Evolutionary conservation across 2,329 filamentous ascomycete genomes (phyloP).

Genomic region (Alternaria sp.): DNA sequence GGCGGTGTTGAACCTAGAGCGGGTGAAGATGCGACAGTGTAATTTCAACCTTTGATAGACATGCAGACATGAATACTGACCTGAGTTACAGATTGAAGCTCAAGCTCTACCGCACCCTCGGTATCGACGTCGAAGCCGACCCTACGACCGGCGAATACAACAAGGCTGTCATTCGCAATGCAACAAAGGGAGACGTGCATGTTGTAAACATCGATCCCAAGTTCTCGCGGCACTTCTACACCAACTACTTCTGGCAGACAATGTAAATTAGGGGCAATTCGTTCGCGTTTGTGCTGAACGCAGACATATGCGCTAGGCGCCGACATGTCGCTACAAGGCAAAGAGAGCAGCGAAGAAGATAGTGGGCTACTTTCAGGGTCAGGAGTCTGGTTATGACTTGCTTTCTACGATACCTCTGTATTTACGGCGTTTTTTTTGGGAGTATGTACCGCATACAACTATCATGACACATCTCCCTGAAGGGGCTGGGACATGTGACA

Average conservation of each 20-base stretch:
- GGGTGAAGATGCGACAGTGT: constrained; percentile 60
- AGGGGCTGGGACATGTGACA: too few species aligned
- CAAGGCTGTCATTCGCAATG: constrained; percentile 85
- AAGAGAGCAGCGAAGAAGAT: background rate
- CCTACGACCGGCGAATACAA: constrained; percentile 77
- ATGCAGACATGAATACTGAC: background rate
- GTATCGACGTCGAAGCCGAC: constrained; percentile 88
- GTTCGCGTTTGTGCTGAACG: background rate
- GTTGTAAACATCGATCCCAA: constrained; percentile 94
- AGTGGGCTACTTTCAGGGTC: too few species aligned
- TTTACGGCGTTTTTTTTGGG: constrained; percentile 6
- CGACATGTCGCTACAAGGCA: background rate
- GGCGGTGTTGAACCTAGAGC: constrained; percentile 66
- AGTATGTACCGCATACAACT: background rate
- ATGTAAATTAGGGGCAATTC: constrained; percentile 59
- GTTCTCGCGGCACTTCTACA: constrained; percentile 90
- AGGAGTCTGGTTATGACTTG: constrained; percentile 9
- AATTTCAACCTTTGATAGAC: constrained; percentile 32
- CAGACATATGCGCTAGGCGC: background rate
- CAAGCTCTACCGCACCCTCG: constrained; percentile 89
- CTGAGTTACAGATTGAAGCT: constrained; percentile 71
- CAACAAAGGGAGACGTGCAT: constrained; percentile 87
- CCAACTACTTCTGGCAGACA: constrained; percentile 94
- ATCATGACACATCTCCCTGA: background rate
- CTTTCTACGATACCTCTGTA: constrained; percentile 20